phyloP scores from a whole-genome alignment of 257 asterid genomes.

The Forsythia suspensa region DNA sequence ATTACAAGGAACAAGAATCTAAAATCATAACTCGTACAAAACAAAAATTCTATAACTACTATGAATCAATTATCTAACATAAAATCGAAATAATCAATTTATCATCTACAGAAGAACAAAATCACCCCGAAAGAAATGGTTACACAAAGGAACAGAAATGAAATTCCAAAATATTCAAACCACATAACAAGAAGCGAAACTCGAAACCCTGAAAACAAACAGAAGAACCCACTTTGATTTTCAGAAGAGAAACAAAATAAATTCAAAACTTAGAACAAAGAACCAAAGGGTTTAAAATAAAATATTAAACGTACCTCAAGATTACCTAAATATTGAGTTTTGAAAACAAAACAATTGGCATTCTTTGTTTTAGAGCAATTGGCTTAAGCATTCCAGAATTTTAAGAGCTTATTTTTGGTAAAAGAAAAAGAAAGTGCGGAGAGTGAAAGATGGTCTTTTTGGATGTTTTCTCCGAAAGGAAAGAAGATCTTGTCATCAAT shows the following conservation, averaged over 20 bases:
- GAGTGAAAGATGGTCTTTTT: slow-evolving; percentile 1
- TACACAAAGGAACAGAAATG: slow-evolving; percentile 18
- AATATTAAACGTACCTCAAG: slow-evolving; percentile 30
- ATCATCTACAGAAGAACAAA: slow-evolving; percentile 5
- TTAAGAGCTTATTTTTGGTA: not conserved
- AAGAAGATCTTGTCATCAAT: slow-evolving; percentile 27
- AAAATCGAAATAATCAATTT: not conserved
- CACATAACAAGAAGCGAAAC: not conserved
- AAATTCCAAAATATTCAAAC: slow-evolving; percentile 8
- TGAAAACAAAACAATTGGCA: slow-evolving; percentile 16
- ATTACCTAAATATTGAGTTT: slow-evolving; percentile 14
- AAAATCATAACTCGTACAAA: too few relatives aligned
- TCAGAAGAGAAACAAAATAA: not conserved
- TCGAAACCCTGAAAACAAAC: slow-evolving; percentile 2
- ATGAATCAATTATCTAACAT: not conserved
- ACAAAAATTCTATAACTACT: too few relatives aligned
- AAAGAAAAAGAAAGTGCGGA: not conserved
- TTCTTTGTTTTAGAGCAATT: slow-evolving; percentile 27
- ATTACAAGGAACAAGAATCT: slow-evolving; percentile 10
- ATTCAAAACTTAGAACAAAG: not conserved
- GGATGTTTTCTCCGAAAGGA: slow-evolving; percentile 14
- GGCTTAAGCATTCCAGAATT: slow-evolving; percentile 18
- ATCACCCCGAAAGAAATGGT: slow-evolving; percentile 9
- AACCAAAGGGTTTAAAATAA: not conserved
- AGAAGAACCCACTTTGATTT: slow-evolving; percentile 13